Percentiles rank a stretch among this genome's conserved stretches.
phyloP scores from a whole-genome alignment of 2,329 filamentous ascomycete species.

The Colletotrichum sp. region DNA sequence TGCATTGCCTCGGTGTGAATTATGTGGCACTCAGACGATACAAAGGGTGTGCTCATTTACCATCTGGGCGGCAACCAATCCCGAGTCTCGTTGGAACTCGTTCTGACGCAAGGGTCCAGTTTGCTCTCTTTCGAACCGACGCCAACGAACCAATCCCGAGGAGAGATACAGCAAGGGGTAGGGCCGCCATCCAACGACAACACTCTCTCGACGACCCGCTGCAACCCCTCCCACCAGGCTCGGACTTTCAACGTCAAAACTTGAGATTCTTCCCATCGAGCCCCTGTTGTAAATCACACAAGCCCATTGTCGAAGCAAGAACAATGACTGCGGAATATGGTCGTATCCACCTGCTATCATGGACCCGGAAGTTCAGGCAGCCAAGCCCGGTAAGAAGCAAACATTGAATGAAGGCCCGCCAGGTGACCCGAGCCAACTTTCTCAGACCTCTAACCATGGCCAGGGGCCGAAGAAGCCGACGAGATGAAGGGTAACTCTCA shows the following conservation, averaged over 20 bases:
- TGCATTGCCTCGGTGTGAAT: background rate
- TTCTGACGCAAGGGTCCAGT: background rate
- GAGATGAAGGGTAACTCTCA: background rate
- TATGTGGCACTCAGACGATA: background rate
- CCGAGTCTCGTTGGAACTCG: background rate
- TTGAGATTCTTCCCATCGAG: background rate
- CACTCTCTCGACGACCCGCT: background rate
- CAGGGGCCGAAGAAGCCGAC: background rate
- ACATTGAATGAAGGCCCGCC: background rate
- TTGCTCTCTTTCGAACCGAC: background rate
- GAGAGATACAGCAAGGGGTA: background rate
- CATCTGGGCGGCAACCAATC: background rate
- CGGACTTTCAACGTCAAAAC: background rate
- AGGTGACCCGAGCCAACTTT: background rate
- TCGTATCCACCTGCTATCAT: background rate
- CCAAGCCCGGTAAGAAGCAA: background rate
- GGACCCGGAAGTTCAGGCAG: background rate
- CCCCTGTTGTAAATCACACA: background rate
- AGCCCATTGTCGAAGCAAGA: background rate
- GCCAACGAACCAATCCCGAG: background rate
- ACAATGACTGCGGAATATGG: rapidly evolving
- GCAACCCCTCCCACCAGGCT: background rate
- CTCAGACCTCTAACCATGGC: background rate
- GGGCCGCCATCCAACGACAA: background rate
- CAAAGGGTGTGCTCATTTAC: background rate